Evolutionary conservation across 106 monocot genomes (phyloP).

Genomic region (Xerophyta viscosa): DNA sequence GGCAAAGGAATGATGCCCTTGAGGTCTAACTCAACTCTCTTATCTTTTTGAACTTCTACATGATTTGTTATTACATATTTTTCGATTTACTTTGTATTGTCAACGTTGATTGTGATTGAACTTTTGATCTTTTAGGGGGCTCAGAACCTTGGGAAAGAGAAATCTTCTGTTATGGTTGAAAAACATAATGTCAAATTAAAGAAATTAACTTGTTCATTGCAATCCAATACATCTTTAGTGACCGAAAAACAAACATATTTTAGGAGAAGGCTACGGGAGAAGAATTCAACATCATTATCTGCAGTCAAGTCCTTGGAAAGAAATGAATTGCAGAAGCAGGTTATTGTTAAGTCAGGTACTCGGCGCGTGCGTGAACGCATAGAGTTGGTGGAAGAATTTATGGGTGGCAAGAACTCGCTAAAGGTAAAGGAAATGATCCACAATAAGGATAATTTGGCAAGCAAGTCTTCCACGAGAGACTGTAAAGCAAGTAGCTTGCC

Average conservation of each 20-base stretch:
- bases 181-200: slow-evolving; percentile 12
- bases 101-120: no score
- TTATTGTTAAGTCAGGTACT: slow-evolving; percentile 5
- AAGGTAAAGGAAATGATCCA: not conserved
- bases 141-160: slow-evolving; percentile 14
- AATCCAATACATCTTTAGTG: slow-evolving; percentile 7
- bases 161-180: slow-evolving; percentile 1
- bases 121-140: no score
- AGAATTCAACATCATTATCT: slow-evolving; percentile 2
- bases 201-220: slow-evolving; percentile 9
- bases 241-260: slow-evolving; percentile 56
- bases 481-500: slow-evolving; percentile 7
- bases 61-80: slow-evolving; percentile 9
- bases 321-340: slow-evolving; percentile 13
- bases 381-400: no score
- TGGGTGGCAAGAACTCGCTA: slow-evolving; percentile 3
- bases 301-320: slow-evolving; percentile 4
- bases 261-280: slow-evolving; percentile 45
- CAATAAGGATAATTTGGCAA: slow-evolving; percentile 5
- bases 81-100: no score
- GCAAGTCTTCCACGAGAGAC: not conserved
- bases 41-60: no score
- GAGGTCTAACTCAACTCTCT: not conserved
- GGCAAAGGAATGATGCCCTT: not conserved
- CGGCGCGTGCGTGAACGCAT: not conserved